Base-by-base conservation (phyloP, 148 eudicot genomes). In the Dysphania ambrosioides region DNA sequence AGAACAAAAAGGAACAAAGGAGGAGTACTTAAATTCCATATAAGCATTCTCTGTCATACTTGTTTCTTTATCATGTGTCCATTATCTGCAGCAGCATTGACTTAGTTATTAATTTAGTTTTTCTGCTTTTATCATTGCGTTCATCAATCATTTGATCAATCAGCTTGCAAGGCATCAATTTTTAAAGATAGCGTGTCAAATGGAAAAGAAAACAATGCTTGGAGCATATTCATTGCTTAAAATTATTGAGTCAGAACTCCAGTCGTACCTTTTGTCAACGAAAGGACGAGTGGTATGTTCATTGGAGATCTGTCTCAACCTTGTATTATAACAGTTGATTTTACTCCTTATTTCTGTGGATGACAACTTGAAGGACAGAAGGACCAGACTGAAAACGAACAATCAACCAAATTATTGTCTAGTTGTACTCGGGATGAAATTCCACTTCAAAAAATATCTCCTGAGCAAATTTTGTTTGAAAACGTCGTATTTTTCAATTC, bases 181-280 rank as follows among this genome's bases (percentile, higher is more conserved):
- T 82, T 75, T 96, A 24, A 92, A 88, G 82, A 78, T 90, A 88
- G 99, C 99, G 71, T 96, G 97, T 76, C 97, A 90, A 75, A 65
- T 87, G 87, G 99, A 96, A 86, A 96, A 92, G 88, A 96, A 92
- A 91, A 90, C 97, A 57, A 96, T 92, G 97, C 94, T 92, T 84
- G 97, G 90, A 76, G 99, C 99, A 36, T 95, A 79, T 87, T 89
- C 97, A 61, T 86, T 95, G 79, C 97, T 92, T 69, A 92, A 95
- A 85, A 96, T 90, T 65, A 88, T 95, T 58, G 99, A 95, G 75
- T 87, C 88, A 58, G 99, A 95, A 85, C 89, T 95, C 64, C 97
- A 92, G 67, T 90, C 88, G 26, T 95, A 92, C 84, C 81, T 95
- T 34, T 92, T 92, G 59, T 88, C 99, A 69, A 87, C 93, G 66